A percentile compares a stretch with the other conserved stretches of the same genome.
phyloP scores from a whole-genome alignment of 371 early-diverging fungal genomes.

The Rhizopus microsporus region DNA sequence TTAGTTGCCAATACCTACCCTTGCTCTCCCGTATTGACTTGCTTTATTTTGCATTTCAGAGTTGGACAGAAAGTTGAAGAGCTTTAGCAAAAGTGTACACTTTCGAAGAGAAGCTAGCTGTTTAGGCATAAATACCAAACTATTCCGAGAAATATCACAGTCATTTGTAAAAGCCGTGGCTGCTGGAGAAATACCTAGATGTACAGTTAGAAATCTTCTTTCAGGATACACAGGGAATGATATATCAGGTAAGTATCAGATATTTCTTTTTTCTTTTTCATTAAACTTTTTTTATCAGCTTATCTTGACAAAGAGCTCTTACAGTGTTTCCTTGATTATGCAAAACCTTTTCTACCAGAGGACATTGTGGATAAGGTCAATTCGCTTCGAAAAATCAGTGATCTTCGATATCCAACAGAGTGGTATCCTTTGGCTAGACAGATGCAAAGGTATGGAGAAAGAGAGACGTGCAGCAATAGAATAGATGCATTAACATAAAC shows the following conservation, averaged over 20 bases:
- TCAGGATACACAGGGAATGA: conserved; percentile 8
- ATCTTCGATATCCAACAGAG: conserved; percentile 79
- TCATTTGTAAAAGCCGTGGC: conserved; percentile 23
- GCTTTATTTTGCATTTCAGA: neutral
- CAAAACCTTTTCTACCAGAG: conserved; percentile 39
- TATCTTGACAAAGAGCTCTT: conserved; percentile 34
- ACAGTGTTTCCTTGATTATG: conserved; percentile 35
- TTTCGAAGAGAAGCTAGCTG: conserved; percentile 23
- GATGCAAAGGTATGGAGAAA: conserved; percentile 57
- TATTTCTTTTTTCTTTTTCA: neutral
- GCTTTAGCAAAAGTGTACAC: conserved; percentile 15
- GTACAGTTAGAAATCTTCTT: conserved; percentile 9
- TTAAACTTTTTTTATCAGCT: conserved; percentile 7
- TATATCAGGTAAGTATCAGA: conserved; percentile 10
- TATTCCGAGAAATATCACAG: conserved; percentile 19
- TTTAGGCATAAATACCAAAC: conserved; percentile 28
- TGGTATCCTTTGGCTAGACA: conserved; percentile 77
- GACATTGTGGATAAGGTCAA: conserved; percentile 35
- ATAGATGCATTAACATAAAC: neutral
- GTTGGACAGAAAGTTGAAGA: neutral
- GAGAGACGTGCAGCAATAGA: neutral
- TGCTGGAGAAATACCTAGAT: conserved; percentile 20
- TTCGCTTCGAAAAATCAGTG: conserved; percentile 65
- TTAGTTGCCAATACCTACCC: no score
- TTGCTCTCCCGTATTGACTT: no score